Base-by-base conservation (phyloP, 2,329 filamentous ascomycete genomes). In the Ceratocystis alfenasii region DNA sequence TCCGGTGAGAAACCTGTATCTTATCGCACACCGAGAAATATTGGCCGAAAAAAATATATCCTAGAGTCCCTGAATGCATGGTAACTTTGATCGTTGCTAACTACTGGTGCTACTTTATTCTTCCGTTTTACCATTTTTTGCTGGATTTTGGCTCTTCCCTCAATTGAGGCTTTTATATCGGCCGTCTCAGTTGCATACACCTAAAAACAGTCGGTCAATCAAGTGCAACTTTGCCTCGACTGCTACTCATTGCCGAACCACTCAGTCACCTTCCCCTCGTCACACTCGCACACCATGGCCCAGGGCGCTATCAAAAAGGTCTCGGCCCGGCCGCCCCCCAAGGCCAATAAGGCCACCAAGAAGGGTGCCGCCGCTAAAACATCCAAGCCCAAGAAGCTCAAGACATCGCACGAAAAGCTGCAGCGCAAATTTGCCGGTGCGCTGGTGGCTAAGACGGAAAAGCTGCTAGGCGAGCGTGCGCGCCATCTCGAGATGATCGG, bases 401-500 rank as follows among this genome's bases (percentile, higher is more conserved):
- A 78, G 73, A 73, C 73, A 30, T 73, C 72, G 20, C 75, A 80
- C 70, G 80, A 83, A 75, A 82, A 81, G 76, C 70, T 78, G 69
- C 78, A 79, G 74, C 79, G 78, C 71, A 83, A 83, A 73, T 81
- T 80, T 72, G 78, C 80, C 12, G 77, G 80, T 2, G 82, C 81
- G 60, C 76, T 85, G 71, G 78, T 76, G 55, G 76, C 76, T 67
- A 77, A 78, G 75, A 85, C 83, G 41, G 83, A 85, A 76, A 76
- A 77, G 68, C 75, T 85, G 71, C 77, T 85, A 50, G 82, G 82
- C 68, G 81, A 84, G 76, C 75, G 82, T 7, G 83, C 81, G 4
- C 82, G 83, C 0, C 83, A 85, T 67, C 73, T 85, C 28, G 83
- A 85, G 75, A 72, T 85, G 69, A 82, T 85, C 68, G 82, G 81